These are phyloP conservation scores for Ensete ventricosum DNA, from an alignment of 176 grass and related monocot species.

Conservation along the genomic window DNA sequence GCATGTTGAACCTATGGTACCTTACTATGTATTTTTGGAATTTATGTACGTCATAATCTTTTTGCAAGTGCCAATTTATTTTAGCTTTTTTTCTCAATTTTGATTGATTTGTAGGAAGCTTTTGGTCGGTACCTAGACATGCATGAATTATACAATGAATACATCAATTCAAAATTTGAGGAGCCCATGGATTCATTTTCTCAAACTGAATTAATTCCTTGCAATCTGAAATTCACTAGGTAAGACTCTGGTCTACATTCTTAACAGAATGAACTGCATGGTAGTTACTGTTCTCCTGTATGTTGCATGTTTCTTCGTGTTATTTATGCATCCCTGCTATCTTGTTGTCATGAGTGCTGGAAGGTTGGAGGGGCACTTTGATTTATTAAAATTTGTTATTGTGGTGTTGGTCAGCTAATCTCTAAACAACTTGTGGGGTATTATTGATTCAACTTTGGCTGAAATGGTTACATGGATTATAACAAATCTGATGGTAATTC, in stretches of 20 bases:
- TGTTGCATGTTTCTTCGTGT: not conserved
- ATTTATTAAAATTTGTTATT: not conserved
- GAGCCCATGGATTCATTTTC: constrained; percentile 44
- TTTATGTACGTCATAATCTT: not conserved
- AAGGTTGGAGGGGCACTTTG: not conserved
- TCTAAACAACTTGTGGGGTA: not conserved
- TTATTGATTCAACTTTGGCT: not conserved
- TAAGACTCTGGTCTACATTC: constrained; percentile 14
- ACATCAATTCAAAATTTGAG: constrained; percentile 95
- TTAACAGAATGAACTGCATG: too few relatives aligned
- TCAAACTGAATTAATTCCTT: constrained; percentile 40
- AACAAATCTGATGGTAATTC: constrained; percentile 6
- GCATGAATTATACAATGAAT: constrained; percentile 86
- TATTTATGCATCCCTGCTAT: not conserved
- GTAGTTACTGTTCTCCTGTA: too few relatives aligned
- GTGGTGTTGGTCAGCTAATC: not conserved
- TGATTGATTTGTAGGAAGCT: constrained; percentile 51
- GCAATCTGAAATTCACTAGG: constrained; percentile 55
- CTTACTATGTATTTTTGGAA: too few relatives aligned
- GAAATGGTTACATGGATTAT: not conserved
- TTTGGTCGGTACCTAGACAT: constrained; percentile 70
- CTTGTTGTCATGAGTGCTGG: not conserved
- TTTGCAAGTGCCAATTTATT: too few relatives aligned
- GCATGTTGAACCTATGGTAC: too few relatives aligned
- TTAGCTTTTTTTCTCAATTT: constrained; percentile 7